Conservation (phyloP, 1,284 basidiomycete species). For the Ustilago trichophora region DNA sequence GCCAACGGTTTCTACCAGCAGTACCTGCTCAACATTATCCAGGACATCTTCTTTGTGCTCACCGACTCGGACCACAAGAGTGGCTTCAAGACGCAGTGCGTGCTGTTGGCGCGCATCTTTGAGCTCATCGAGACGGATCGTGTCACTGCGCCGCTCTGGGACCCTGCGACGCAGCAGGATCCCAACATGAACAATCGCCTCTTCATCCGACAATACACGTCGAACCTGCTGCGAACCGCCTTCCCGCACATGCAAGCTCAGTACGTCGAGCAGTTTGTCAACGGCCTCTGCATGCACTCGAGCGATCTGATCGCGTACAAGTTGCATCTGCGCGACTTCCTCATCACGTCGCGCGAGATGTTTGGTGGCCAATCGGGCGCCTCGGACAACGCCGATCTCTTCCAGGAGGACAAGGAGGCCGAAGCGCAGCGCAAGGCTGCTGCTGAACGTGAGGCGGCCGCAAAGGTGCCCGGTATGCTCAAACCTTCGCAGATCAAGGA, state of each 20-base stretch:
- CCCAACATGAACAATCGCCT: constrained; percentile 80
- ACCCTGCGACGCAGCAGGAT: constrained; percentile 77
- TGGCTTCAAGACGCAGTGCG: constrained; percentile 69
- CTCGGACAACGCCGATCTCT: constrained; percentile 83
- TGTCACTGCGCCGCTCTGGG: constrained; percentile 86
- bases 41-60: constrained; percentile 96
- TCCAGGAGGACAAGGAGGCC: constrained; percentile 92
- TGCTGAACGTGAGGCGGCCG: constrained; percentile 85
- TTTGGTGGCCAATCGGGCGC: constrained; percentile 68
- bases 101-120: constrained; percentile 85
- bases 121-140: constrained; percentile 85
- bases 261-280: constrained; percentile 70
- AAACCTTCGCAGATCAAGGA: constrained; percentile 74
- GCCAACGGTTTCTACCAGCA: constrained; percentile 86
- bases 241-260: constrained; percentile 66
- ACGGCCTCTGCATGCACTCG: constrained; percentile 83
- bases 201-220: constrained; percentile 88
- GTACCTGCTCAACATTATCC: constrained; percentile 91
- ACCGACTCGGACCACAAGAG: constrained; percentile 99
- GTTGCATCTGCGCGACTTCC: constrained; percentile 81
- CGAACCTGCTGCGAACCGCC: constrained; percentile 72
- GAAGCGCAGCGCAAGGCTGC: constrained; percentile 77
- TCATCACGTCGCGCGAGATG: constrained; percentile 72
- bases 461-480: constrained; percentile 97
- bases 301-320: constrained; percentile 82